phyloP scores from a whole-genome alignment of 495 filamentous ascomycete species.

The Aspergillus ellipticus region DNA sequence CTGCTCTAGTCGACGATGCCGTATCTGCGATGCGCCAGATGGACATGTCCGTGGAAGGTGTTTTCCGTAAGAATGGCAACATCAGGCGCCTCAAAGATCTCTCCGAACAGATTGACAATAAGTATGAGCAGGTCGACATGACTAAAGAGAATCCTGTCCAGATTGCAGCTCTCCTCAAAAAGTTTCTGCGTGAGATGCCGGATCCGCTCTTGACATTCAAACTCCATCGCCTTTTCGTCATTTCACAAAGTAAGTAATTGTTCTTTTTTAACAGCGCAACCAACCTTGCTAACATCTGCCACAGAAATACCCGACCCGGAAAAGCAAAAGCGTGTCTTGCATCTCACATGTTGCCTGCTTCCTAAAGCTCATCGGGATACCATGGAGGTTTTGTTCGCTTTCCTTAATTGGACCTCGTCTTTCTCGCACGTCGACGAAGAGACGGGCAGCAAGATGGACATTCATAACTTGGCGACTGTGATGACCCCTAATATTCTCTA shows the following conservation, averaged over 20 bases:
- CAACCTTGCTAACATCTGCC: slow-evolving; percentile 23
- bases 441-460: slow-evolving; percentile 96
- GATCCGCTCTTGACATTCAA: slow-evolving; percentile 96
- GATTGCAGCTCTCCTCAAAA: slow-evolving; percentile 90
- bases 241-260: slow-evolving; percentile 67
- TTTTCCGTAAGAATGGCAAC: slow-evolving; percentile 99
- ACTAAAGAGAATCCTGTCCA: slow-evolving; percentile 84
- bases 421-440: slow-evolving; percentile 95
- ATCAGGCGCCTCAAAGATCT: slow-evolving; percentile 86
- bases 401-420: slow-evolving; percentile 96
- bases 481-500: slow-evolving; percentile 95
- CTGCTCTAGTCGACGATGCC: slow-evolving; percentile 85
- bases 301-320: slow-evolving; percentile 79
- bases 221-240: slow-evolving; percentile 85
- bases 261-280: not conserved
- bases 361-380: slow-evolving; percentile 92
- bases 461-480: slow-evolving; percentile 96
- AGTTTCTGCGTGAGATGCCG: slow-evolving; percentile 90
- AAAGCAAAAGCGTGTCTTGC: slow-evolving; percentile 77
- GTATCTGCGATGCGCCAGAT: slow-evolving; percentile 94
- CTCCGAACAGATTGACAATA: slow-evolving; percentile 79
- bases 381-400: slow-evolving; percentile 90
- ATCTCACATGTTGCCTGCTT: slow-evolving; percentile 88
- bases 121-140: slow-evolving; percentile 76
- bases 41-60: slow-evolving; percentile 98